Base-by-base conservation (phyloP, 768 basidiomycete species). In the Crassisporium funariophilum region DNA sequence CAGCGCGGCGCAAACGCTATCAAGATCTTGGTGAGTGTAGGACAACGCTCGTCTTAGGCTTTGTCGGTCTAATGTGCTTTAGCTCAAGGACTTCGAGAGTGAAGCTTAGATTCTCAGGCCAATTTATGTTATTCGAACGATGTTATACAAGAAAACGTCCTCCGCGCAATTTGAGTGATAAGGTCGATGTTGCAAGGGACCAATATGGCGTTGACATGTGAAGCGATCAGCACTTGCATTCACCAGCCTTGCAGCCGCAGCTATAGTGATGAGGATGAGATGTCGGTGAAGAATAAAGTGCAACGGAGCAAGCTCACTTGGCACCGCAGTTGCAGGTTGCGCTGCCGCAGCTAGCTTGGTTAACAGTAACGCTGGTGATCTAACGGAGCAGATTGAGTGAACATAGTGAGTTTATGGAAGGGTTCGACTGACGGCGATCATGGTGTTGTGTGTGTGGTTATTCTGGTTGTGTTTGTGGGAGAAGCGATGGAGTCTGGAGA, bases 1-100 rank as follows among this genome's bases (percentile, higher is more conserved):
- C 79, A 4, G 70, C 75, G 53, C 74, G 95, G 47, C 71, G 67
- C 45, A 71, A 69, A 44, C 76, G 93, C 57, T 97, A 98, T 63
- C 61, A 71, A 49, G 85, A 86, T 24, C 65, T 90, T 40, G 72
- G 86, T 81, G 47, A 59, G 79, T 61, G 2, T 7, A 46, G 23
- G n/a, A n/a, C n/a, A n/a, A n/a, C n/a, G n/a, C n/a, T n/a, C n/a
- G n/a, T n/a, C n/a, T n/a, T n/a, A n/a, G n/a, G n/a, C n/a, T n/a
- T n/a, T n/a, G n/a, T 12, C 31, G 31, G 31, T 33, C 12, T 33
- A 16, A 16, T 3, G 3, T 3, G 6, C 12, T 33, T 33, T 12
- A 33, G 12, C 37, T 33, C 45, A 48, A 48, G 47, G 36, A 35
- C 3, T 33, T 33, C 31, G 16, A 33, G 31, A 33, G 16, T 12